Conservation (phyloP, 2,329 filamentous ascomycete genomes). For the Penicillium sp. region DNA sequence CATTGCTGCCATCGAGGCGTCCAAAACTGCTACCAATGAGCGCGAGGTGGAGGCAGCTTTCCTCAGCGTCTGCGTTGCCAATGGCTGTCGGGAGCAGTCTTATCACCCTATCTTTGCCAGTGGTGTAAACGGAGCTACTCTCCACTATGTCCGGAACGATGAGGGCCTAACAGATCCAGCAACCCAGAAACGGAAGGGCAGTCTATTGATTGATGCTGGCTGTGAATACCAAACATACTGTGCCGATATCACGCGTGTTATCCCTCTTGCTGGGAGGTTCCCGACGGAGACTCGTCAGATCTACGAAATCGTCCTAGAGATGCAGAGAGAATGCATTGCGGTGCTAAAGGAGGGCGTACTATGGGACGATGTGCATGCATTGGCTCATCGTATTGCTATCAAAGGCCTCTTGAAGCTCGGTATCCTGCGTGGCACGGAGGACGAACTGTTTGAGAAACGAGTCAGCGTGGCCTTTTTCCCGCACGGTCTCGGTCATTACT, state of each 20-base stretch:
- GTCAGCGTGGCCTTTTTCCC: constrained; percentile 90
- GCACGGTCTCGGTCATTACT: constrained; percentile 83
- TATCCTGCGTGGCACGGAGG: constrained; percentile 58
- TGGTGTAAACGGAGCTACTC: constrained; percentile 72
- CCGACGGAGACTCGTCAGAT: constrained; percentile 64
- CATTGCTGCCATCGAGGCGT: constrained; percentile 60
- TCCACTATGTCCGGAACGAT: constrained; percentile 84
- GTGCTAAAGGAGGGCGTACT: constrained; percentile 63
- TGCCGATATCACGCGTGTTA: constrained; percentile 81
- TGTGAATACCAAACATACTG: constrained; percentile 82
- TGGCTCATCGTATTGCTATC: constrained; percentile 68
- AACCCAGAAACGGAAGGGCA: constrained; percentile 50
- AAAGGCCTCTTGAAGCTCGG: constrained; percentile 66
- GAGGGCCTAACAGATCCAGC: constrained; percentile 55
- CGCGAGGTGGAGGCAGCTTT: constrained; percentile 78
- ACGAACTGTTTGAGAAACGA: constrained; percentile 69
- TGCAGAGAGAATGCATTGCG: constrained; percentile 72
- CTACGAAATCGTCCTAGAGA: constrained; percentile 70
- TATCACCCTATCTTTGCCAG: constrained; percentile 87
- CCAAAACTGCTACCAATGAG: constrained; percentile 66
- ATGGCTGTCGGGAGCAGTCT: constrained; percentile 69
- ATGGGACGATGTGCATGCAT: constrained; percentile 67
- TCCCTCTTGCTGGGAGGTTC: constrained; percentile 70
- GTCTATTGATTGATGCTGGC: constrained; percentile 81
- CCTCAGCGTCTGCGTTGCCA: constrained; percentile 63